Evolutionary conservation across 2,329 filamentous ascomycete species (phyloP).

Genomic region (Colletotrichum sp.): DNA sequence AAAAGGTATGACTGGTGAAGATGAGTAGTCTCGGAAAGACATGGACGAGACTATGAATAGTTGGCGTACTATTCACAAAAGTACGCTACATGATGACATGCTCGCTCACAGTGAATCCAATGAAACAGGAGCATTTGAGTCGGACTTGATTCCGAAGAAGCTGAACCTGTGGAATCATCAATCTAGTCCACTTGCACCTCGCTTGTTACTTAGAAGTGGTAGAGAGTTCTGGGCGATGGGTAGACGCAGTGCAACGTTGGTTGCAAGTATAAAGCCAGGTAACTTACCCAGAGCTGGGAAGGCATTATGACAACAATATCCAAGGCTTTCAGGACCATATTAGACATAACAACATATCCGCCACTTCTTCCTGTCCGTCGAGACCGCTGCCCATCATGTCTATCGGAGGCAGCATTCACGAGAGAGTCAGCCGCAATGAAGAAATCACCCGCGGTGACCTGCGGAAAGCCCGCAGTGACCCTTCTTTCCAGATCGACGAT

Average conservation of each 20-base stretch:
- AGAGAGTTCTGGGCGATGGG: no score
- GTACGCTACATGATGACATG: accelerated
- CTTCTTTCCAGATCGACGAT: neutral
- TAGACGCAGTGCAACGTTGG: no score
- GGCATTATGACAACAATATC: accelerated
- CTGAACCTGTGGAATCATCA: neutral
- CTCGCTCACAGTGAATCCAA: neutral
- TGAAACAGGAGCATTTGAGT: neutral
- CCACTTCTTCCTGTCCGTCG: no score
- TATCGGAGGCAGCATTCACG: neutral
- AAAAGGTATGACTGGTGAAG: neutral
- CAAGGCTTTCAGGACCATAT: neutral
- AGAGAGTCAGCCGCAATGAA: neutral
- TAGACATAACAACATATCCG: neutral
- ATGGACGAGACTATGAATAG: neutral
- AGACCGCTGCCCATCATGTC: neutral
- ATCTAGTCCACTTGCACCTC: no score
- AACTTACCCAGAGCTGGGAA: neutral
- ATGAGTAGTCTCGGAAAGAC: neutral
- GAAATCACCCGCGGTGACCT: neutral
- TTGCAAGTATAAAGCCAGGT: neutral
- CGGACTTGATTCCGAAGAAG: neutral
- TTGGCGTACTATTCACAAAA: accelerated
- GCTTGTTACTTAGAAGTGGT: no score
- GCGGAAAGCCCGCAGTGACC: neutral